Conservation (phyloP, 1,284 basidiomycete species). For the Puccinia triticina region DNA sequence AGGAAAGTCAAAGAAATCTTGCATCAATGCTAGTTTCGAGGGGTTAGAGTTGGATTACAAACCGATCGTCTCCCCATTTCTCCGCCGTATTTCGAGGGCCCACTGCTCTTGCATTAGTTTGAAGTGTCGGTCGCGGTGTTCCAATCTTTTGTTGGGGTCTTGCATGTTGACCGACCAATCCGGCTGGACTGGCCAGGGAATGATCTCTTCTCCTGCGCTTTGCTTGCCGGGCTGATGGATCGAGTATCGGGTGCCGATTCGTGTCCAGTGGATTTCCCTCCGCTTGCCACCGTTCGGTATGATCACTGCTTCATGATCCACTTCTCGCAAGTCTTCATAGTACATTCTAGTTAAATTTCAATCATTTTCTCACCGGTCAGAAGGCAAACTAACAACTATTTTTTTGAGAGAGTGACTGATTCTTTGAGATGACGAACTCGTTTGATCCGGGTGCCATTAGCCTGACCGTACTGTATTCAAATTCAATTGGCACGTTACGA, state of each 20-base stretch:
- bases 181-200: constrained; percentile 42
- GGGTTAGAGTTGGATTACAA: neutral
- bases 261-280: constrained; percentile 45
- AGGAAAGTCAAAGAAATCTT: neutral
- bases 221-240: constrained; percentile 27
- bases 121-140: constrained; percentile 13
- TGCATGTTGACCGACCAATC: constrained; percentile 33
- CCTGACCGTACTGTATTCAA: constrained; percentile 49
- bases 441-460: constrained; percentile 49
- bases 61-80: constrained; percentile 43
- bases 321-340: constrained; percentile 48
- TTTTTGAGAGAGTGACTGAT: neutral
- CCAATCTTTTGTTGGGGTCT: constrained; percentile 31
- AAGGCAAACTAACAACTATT: neutral
- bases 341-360: constrained; percentile 27
- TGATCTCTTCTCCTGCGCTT: constrained; percentile 41
- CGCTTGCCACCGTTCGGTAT: constrained; percentile 36
- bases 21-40: neutral
- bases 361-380: neutral
- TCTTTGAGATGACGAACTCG: constrained; percentile 27
- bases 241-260: constrained; percentile 43
- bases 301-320: constrained; percentile 44
- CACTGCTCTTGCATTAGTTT: constrained; percentile 36
- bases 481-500: constrained; percentile 39
- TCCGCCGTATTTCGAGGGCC: constrained; percentile 31